Evolutionary conservation across 768 basidiomycete species (phyloP).

Genomic region (Podaxis rugospora): DNA sequence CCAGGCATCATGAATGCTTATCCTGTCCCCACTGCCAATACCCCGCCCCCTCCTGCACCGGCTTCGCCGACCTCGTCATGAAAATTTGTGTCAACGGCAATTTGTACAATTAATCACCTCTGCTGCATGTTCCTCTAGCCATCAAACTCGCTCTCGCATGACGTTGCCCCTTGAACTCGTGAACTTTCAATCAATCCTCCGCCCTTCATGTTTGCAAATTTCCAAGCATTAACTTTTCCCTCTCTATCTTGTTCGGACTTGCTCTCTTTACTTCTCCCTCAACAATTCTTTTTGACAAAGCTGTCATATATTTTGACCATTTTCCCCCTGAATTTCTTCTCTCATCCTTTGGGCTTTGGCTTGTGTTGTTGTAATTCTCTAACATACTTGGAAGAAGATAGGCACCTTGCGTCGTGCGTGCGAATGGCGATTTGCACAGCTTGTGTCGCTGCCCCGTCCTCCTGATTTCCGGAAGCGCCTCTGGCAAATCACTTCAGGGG

Average conservation of each 20-base stretch:
- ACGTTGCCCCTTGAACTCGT: neutral
- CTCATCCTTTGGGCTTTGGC: neutral
- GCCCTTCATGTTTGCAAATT: neutral
- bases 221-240: neutral
- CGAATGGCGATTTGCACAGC: neutral
- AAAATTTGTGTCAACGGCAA: slow-evolving; percentile 3
- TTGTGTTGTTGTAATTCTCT: neutral
- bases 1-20: slow-evolving; percentile 71
- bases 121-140: slow-evolving; percentile 4
- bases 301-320: neutral
- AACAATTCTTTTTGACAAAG: no score
- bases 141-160: neutral
- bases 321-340: neutral
- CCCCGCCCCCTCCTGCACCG: slow-evolving; percentile 7
- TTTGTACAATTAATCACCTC: slow-evolving; percentile 10
- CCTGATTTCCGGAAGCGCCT: slow-evolving; percentile 1
- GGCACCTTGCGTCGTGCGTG: neutral
- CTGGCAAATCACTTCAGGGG: neutral
- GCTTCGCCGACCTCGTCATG: slow-evolving; percentile 4
- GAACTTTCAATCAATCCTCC: neutral
- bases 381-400: neutral
- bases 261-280: neutral
- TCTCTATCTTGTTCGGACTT: neutral
- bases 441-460: neutral
- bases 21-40: slow-evolving; percentile 26